A percentile compares a stretch with the other conserved stretches of the same genome.
Evolutionary conservation across 768 basidiomycete genomes (phyloP).

Genomic region (Boletellus ananiceps): DNA sequence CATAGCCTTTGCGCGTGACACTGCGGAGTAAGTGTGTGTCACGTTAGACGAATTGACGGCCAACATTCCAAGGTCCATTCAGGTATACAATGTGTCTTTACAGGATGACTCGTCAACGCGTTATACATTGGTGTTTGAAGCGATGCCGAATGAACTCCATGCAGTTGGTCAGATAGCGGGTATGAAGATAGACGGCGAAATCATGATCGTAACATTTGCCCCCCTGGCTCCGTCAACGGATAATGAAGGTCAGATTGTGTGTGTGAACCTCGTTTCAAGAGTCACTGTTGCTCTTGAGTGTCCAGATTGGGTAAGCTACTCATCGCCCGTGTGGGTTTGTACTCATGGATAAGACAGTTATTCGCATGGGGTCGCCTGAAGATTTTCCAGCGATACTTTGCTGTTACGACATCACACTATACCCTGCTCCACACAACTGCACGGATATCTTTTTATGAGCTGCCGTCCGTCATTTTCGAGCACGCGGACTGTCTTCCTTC

Average conservation of each 20-base stretch:
- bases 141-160: slow-evolving; percentile 11
- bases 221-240: not conserved
- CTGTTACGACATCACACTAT: slow-evolving; percentile 1
- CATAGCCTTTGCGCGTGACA: slow-evolving; percentile 13
- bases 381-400: slow-evolving; percentile 9
- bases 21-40: slow-evolving; percentile 15
- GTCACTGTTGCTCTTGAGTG: slow-evolving; percentile 11
- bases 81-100: slow-evolving; percentile 21
- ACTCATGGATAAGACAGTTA: slow-evolving; percentile 9
- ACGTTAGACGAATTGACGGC: not conserved
- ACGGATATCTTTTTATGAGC: slow-evolving; percentile 11
- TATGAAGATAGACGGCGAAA: slow-evolving; percentile 22
- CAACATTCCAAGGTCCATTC: slow-evolving; percentile 18
- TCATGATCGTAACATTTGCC: slow-evolving; percentile 16
- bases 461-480: slow-evolving; percentile 14
- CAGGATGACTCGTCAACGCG: not conserved
- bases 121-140: slow-evolving; percentile 16
- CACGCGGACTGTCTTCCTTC: not conserved
- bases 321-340: not conserved
- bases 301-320: slow-evolving; percentile 15
- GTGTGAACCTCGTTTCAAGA: slow-evolving; percentile 16
- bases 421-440: not conserved
- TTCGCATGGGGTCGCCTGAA: slow-evolving; percentile 13
- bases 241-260: slow-evolving; percentile 12
- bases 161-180: slow-evolving; percentile 14